phyloP scores from a whole-genome alignment of 1,139 yeast species.

The Pichia sp. region DNA sequence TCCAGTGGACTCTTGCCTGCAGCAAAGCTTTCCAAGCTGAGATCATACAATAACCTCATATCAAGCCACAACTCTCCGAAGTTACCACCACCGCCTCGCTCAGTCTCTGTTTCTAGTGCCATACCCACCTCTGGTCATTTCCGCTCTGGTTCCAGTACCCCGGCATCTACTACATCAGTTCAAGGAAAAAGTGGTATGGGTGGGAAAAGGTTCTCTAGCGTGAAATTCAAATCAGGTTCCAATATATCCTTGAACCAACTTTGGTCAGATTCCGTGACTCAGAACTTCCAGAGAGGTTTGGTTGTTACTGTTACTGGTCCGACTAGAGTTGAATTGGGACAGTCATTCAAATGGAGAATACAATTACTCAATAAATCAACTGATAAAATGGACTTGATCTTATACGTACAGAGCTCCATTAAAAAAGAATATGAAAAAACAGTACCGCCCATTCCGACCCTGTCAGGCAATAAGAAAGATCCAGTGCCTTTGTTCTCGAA shows the following conservation, averaged over 20 bases:
- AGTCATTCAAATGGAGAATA: slow-evolving; percentile 54
- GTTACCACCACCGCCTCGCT: slow-evolving; percentile 4
- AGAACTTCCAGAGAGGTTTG: slow-evolving; percentile 32
- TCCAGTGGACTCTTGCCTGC: slow-evolving; percentile 11
- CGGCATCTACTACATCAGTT: background rate
- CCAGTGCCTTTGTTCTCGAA: slow-evolving; percentile 23
- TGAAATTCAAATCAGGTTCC: slow-evolving; percentile 31
- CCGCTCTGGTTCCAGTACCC: too few species aligned
- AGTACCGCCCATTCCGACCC: slow-evolving; percentile 29
- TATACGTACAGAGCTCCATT: slow-evolving; percentile 27
- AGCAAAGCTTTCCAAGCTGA: slow-evolving; percentile 12
- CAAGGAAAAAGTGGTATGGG: slow-evolving; percentile 6
- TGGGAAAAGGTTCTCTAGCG: slow-evolving; percentile 15
- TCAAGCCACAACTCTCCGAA: slow-evolving; percentile 6
- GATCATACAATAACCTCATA: slow-evolving; percentile 6
- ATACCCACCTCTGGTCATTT: background rate
- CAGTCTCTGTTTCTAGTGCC: background rate
- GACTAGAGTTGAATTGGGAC: slow-evolving; percentile 52
- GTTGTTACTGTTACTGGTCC: slow-evolving; percentile 60
- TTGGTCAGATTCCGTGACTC: slow-evolving; percentile 10
- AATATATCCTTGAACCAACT: slow-evolving; percentile 27
- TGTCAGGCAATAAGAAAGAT: slow-evolving; percentile 18
- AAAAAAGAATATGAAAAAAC: slow-evolving; percentile 29
- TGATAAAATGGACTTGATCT: slow-evolving; percentile 37
- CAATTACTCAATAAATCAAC: slow-evolving; percentile 58